A percentile compares a stretch with the other conserved stretches of the same genome.
These are phyloP conservation scores for Moringa oleifera DNA, from an alignment of 345 rosid genomes.

Conservation along the genomic window DNA sequence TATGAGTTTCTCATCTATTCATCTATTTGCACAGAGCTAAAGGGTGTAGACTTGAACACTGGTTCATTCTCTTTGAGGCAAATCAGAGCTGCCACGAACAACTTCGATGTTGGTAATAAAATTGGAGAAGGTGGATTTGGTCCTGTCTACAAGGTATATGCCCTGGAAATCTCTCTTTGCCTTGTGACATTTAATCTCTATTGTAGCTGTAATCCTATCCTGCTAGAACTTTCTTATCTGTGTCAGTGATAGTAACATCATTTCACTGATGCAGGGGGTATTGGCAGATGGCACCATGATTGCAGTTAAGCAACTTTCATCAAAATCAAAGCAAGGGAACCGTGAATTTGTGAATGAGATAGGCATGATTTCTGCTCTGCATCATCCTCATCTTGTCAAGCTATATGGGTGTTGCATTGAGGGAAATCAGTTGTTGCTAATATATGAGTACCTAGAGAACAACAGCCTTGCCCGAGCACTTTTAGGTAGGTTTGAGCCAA, in stretches of 20 bases:
- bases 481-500: constrained; percentile 23
- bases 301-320: constrained; percentile 50
- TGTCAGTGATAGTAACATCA: background rate
- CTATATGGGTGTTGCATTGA: constrained; percentile 52
- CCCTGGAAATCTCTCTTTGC: background rate
- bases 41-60: constrained; percentile 35
- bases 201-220: background rate
- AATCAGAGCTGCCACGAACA: constrained; percentile 46
- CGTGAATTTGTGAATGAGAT: constrained; percentile 56
- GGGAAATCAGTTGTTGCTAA: constrained; percentile 46
- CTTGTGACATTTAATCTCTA: background rate
- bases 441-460: constrained; percentile 56
- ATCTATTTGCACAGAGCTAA: constrained; percentile 23
- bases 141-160: constrained; percentile 52
- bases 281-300: constrained; percentile 46
- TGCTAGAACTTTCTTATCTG: background rate
- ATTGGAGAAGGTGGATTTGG: constrained; percentile 77
- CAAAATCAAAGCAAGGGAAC: constrained; percentile 57
- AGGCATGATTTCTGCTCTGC: constrained; percentile 53
- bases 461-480: constrained; percentile 50
- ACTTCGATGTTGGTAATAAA: constrained; percentile 47
- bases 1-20: constrained; percentile 4
- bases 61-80: constrained; percentile 45
- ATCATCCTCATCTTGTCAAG: constrained; percentile 55
- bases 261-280: constrained; percentile 30